Conservation (phyloP, 2,329 filamentous ascomycete genomes). For the Colletotrichum tropicicola region DNA sequence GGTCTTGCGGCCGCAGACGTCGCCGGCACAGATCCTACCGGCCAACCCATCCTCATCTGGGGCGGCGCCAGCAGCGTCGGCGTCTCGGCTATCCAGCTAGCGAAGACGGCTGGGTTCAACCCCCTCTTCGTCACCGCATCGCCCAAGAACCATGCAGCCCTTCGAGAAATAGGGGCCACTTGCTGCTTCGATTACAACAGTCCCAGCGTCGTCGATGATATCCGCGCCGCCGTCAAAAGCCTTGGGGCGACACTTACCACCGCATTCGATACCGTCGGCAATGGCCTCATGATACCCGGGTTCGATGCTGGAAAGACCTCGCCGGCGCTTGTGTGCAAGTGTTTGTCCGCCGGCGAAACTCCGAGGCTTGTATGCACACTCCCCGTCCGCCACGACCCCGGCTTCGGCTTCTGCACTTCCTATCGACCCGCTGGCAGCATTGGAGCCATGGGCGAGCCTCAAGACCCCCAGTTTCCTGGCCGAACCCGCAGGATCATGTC, state of each 20-base stretch:
- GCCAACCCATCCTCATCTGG: constrained; percentile 43
- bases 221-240: background rate
- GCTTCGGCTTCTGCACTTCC: constrained; percentile 4
- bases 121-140: constrained; percentile 43
- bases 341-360: background rate
- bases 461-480: background rate
- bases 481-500: background rate
- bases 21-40: background rate
- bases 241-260: background rate
- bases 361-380: constrained; percentile 3
- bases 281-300: background rate
- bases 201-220: background rate
- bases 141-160: constrained; percentile 39
- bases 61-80: constrained; percentile 45
- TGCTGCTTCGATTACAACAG: constrained; percentile 44
- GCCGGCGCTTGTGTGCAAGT: background rate
- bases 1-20: background rate
- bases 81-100: constrained; percentile 45
- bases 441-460: constrained; percentile 1
- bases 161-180: constrained; percentile 41
- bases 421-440: background rate
- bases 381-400: background rate
- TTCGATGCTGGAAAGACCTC: background rate
- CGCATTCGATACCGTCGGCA: constrained; percentile 1
- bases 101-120: constrained; percentile 37